Evolutionary conservation across 495 filamentous ascomycete genomes (phyloP), one percentile per base, ranked within the genome.

Genomic region (Astrothelium subdiscretum): DNA sequence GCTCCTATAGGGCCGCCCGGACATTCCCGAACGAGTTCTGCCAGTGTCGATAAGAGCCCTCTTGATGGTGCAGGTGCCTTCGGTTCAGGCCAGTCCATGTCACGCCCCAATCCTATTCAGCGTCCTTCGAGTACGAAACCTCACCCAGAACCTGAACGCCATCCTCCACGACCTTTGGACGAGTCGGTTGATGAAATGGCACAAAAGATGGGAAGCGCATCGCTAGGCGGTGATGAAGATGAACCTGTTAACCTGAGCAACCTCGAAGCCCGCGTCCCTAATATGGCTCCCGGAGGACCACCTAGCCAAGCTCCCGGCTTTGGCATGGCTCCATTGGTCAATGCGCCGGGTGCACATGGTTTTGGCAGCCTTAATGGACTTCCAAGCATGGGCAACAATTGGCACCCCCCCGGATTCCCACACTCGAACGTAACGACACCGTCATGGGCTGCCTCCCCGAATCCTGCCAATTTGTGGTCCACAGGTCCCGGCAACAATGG

Each of bases 171-270:
- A 8, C 20, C 26, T 24, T 54, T 27, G 26, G 48, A 54, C 48
- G 48, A 54, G 48, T 54, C 48, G n/a, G 68, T 88, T 38, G 90
- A 96, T 60, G 84, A 91, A 59, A 76, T 95, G 52, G 88, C 83
- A 61, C 81, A 85, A 58, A 90, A 92, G 70, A 80, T 98, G n/a
- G 95, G 94, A 11, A 96, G 92, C 74, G 91, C 87, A 71, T 92
- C 92, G 10, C 77, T 98, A n/a, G 78, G 97, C 40, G 92, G 95
- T 67, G 91, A 95, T 69, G 81, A 78, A 20, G 84, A 90, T 62
- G 80, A 79, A 57, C 74, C 79, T 27, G 72, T 79, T 57, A 66
- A 77, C 20, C 73, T 76, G 12, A 74, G 74, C 38, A n/a, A 68
- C 72, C 58, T 42, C 2, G 64, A 69, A 22, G 35, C 66, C 38